Conservation (phyloP, 2,329 filamentous ascomycete genomes). For the Plenodomus lindquistii region DNA sequence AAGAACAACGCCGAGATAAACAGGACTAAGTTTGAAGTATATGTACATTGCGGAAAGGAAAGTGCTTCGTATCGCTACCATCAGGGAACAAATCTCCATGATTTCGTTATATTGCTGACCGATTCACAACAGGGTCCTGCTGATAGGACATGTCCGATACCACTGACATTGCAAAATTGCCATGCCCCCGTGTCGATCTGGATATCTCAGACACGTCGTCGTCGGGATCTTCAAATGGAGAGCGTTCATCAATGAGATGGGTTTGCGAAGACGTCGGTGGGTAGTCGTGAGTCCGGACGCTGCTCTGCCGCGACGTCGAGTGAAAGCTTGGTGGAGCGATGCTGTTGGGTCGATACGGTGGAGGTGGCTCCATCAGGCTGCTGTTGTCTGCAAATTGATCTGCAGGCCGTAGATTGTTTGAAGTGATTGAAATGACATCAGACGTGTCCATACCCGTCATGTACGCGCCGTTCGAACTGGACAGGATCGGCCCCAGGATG, state of each 20-base stretch:
- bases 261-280: slow-evolving; percentile 22
- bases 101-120: not conserved
- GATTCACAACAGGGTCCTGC: slow-evolving; percentile 24
- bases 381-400: slow-evolving; percentile 39
- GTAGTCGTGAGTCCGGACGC: slow-evolving; percentile 23
- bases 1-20: too few relatives aligned
- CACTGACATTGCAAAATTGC: slow-evolving; percentile 28
- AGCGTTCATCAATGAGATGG: slow-evolving; percentile 29
- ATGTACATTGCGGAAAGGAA: slow-evolving; percentile 12
- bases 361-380: slow-evolving; percentile 38
- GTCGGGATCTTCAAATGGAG: slow-evolving; percentile 42
- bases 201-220: slow-evolving; percentile 37
- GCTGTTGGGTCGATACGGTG: slow-evolving; percentile 43
- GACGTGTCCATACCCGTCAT: slow-evolving; percentile 46
- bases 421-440: slow-evolving; percentile 37
- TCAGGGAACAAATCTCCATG: not conserved
- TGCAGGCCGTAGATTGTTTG: slow-evolving; percentile 22
- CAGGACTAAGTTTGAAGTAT: slow-evolving; percentile 11
- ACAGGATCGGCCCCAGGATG: slow-evolving; percentile 40
- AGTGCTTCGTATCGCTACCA: not conserved
- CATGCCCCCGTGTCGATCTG: slow-evolving; percentile 18
- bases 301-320: slow-evolving; percentile 38
- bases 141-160: slow-evolving; percentile 42
- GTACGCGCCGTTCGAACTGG: slow-evolving; percentile 38
- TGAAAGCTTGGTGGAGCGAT: slow-evolving; percentile 31